A percentile compares a stretch with the other conserved stretches of the same genome.
Conservation (phyloP, 2,329 filamentous ascomycete genomes). For the Chaetomium sp. region DNA sequence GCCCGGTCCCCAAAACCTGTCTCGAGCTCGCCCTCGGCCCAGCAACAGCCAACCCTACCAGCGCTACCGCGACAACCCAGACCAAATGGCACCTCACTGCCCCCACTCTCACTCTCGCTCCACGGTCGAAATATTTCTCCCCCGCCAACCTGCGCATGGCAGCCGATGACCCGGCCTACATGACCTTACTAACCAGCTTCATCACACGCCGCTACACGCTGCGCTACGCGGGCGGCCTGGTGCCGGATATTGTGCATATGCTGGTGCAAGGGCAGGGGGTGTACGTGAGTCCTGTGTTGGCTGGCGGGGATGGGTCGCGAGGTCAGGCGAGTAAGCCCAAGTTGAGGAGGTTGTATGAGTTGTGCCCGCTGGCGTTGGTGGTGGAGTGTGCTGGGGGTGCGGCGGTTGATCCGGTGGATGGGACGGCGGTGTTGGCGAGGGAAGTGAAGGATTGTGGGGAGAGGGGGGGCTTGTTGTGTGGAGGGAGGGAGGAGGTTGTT, state of each 20-base stretch:
- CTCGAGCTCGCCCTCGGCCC: constrained; percentile 45
- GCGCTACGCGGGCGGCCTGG: constrained; percentile 53
- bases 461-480: constrained; percentile 44
- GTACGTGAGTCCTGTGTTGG: constrained; percentile 52
- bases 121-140: constrained; percentile 52
- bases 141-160: constrained; percentile 56
- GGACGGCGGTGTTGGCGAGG: constrained; percentile 35
- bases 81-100: constrained; percentile 36
- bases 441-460: constrained; percentile 40
- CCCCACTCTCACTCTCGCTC: constrained; percentile 34
- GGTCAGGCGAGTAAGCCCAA: constrained; percentile 34
- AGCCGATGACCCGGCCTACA: constrained; percentile 44
- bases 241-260: constrained; percentile 54
- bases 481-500: constrained; percentile 44
- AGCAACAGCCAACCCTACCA: not conserved
- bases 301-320: constrained; percentile 32
- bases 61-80: constrained; percentile 2
- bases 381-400: constrained; percentile 53
- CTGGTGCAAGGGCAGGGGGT: constrained; percentile 56
- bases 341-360: constrained; percentile 52
- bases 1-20: constrained; percentile 32
- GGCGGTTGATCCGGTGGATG: constrained; percentile 45
- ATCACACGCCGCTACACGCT: constrained; percentile 51
- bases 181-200: constrained; percentile 42
- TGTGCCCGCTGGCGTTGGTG: constrained; percentile 53